These are phyloP conservation scores for Fusarium transvaalense DNA, from an alignment of 2,329 filamentous ascomycete genomes.

Conservation along the genomic window DNA sequence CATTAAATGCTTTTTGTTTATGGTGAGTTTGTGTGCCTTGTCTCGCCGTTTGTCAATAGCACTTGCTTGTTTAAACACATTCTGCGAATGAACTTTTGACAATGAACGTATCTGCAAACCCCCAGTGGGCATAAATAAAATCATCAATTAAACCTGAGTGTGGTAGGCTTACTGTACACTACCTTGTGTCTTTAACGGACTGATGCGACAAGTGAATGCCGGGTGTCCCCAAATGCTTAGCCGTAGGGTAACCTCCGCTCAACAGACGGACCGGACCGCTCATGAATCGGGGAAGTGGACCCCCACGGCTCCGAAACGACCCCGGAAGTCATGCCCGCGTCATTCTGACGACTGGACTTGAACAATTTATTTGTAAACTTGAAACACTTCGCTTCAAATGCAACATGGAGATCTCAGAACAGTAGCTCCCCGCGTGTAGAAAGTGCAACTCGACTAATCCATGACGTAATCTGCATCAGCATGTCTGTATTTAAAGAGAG, in stretches of 20 bases:
- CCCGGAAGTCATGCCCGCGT: slow-evolving; percentile 31
- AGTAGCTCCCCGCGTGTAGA: background rate
- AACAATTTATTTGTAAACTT: background rate
- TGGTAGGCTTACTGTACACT: no score
- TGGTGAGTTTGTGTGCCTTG: no score
- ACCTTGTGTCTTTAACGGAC: background rate
- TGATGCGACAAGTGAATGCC: background rate
- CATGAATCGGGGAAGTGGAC: slow-evolving; percentile 18
- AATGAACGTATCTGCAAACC: no score
- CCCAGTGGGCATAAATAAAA: no score
- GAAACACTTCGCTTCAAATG: background rate
- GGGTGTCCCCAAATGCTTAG: no score
- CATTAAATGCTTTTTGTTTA: background rate
- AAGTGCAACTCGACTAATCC: background rate
- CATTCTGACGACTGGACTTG: slow-evolving; percentile 33
- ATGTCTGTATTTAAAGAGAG: background rate
- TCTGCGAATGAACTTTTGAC: no score
- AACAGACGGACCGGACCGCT: background rate
- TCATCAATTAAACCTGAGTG: no score
- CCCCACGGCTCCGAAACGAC: slow-evolving; percentile 10
- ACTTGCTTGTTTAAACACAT: no score
- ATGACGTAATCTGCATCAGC: slow-evolving; percentile 32
- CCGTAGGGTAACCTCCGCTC: slow-evolving; percentile 16
- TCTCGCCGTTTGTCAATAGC: no score
- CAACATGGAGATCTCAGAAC: background rate